A percentile compares a stretch with the other conserved stretches of the same genome.
These are phyloP conservation scores for Tetrapisispora taiwanensis DNA, from an alignment of 805 yeast species.

Conservation along the genomic window DNA sequence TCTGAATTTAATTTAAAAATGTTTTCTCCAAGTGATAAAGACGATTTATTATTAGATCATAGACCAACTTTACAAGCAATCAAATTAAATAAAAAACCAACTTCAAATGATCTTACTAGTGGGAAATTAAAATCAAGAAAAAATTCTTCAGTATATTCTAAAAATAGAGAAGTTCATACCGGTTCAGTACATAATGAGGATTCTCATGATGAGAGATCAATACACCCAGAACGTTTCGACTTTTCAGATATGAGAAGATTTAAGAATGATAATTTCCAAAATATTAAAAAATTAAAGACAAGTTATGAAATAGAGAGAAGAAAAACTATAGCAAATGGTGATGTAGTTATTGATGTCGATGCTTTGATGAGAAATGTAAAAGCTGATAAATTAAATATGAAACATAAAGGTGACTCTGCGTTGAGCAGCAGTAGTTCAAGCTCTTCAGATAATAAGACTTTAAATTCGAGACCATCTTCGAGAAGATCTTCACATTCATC, in stretches of 20 bases:
- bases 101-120: not conserved
- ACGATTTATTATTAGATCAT: slow-evolving; percentile 20
- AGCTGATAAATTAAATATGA: not conserved
- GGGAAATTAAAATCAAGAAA: not conserved
- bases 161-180: not conserved
- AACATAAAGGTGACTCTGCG: not conserved
- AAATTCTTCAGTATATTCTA: not conserved
- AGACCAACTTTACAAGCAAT: slow-evolving; percentile 14
- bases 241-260: slow-evolving; percentile 1
- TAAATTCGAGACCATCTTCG: slow-evolving; percentile 35
- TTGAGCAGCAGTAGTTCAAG: slow-evolving; percentile 1
- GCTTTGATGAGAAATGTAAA: slow-evolving; percentile 19
- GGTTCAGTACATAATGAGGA: not conserved
- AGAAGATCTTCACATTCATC: slow-evolving; percentile 44
- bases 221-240: not conserved
- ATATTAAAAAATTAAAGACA: not conserved
- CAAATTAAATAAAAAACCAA: not conserved
- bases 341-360: slow-evolving; percentile 29
- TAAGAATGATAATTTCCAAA: not conserved
- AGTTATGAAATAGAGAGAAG: slow-evolving; percentile 6
- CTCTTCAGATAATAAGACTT: slow-evolving; percentile 22
- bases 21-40: slow-evolving; percentile 5
- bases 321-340: slow-evolving; percentile 13
- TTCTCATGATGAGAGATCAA: not conserved
- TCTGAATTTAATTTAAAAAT: not conserved